Base-by-base conservation (phyloP, 2,329 filamentous ascomycete species). In the Phialophora expanda region DNA sequence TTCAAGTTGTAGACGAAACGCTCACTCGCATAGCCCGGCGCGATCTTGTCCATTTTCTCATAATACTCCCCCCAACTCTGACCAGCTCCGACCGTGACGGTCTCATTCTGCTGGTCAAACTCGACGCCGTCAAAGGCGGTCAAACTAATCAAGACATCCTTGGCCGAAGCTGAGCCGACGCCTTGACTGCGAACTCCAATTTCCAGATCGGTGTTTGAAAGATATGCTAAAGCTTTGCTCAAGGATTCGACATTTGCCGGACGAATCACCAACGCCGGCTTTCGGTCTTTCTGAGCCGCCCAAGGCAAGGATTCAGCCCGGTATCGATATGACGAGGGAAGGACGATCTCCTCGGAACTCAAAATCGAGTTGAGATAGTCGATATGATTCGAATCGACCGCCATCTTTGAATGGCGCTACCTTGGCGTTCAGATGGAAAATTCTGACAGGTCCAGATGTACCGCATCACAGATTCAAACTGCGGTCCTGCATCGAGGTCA, bases 1-100 rank as follows among this genome's bases (percentile, higher is more conserved):
- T 4, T 20, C 17, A 9, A 48, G 14, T n/a, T 30, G 28, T 20
- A 8, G 56, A 50, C 44, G 14, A 46, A 41, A 14, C 12, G 34
- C 56, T 50, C 30, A 50, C 56, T 59, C 30, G 56, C 56, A 59
- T 50, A 59, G 11, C 22, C 56, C 7, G 56, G 56, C 8, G 41
- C 56, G 14, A 59, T 59, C 41, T 34, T 59, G 26, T 59, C 56
- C 41, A 59, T 59, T 28, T 59, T 59, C 56, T 59, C 56, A 51
- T 59, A 59, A 20, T 59, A 59, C n/a, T 59, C 38, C 3, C 56
- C 41, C 56, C 56, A 50, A 20, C 38, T 59, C 12, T 59, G 56
- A n/a, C 56, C 56, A 1, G 44, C 56, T 48, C 56, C 56, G 9
- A 59, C 30, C 24, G 56, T 59, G 12, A 50, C 56, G 22, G 46